A percentile compares a stretch with the other conserved stretches of the same genome.
These are phyloP conservation scores for Starmerella apicola DNA, from an alignment of 805 yeast genomes.

Conservation along the genomic window DNA sequence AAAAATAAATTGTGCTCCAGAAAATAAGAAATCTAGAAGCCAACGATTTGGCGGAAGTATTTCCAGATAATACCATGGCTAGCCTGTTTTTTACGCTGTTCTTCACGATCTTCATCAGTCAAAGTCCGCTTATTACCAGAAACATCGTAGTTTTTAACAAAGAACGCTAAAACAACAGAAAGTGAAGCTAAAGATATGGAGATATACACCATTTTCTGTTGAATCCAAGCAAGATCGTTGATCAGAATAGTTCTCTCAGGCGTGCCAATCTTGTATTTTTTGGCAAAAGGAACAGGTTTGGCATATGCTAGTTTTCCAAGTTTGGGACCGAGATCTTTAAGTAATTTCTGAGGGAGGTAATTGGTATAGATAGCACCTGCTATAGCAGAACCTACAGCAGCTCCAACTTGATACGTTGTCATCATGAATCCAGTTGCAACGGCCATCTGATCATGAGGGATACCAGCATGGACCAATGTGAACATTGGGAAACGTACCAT, in stretches of 20 bases:
- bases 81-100: not conserved
- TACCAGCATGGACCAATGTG: conserved; percentile 46
- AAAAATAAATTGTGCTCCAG: too few relatives aligned
- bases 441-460: conserved; percentile 56
- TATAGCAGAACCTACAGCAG: conserved; percentile 49
- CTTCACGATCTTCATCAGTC: conserved; percentile 14
- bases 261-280: conserved; percentile 45
- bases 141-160: conserved; percentile 7
- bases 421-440: conserved; percentile 45
- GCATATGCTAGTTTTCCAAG: conserved; percentile 39
- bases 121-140: conserved; percentile 5
- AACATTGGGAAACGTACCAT: conserved; percentile 57
- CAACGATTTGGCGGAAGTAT: conserved; percentile 2
- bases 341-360: conserved; percentile 36
- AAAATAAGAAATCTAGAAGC: conserved; percentile 2
- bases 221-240: conserved; percentile 45
- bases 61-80: not conserved
- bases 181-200: conserved; percentile 38
- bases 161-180: conserved; percentile 5
- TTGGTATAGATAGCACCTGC: conserved; percentile 70
- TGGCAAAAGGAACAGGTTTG: conserved; percentile 41
- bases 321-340: conserved; percentile 27
- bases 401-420: conserved; percentile 49
- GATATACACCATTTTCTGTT: conserved; percentile 42
- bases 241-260: conserved; percentile 48